phyloP scores from a whole-genome alignment of 768 basidiomycete species.

The Tylopilus vinaceipallidus region DNA sequence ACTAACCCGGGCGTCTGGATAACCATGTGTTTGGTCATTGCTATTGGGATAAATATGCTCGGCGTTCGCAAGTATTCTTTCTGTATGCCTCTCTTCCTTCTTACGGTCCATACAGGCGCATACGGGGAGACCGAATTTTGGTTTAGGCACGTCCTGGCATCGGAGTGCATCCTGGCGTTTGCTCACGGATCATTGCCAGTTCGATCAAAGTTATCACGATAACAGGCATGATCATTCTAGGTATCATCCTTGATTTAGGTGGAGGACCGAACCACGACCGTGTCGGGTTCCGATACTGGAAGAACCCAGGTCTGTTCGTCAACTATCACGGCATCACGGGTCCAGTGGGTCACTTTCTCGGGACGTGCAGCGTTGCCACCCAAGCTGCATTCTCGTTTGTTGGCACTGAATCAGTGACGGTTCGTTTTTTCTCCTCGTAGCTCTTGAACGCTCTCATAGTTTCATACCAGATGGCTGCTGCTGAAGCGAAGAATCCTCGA shows the following conservation, averaged over 20 bases:
- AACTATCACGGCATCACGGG: constrained; percentile 42
- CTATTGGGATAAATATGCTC: constrained; percentile 44
- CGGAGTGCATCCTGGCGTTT: background rate
- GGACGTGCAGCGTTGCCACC: constrained; percentile 49
- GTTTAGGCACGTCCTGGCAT: constrained; percentile 33
- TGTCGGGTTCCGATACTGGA: constrained; percentile 44
- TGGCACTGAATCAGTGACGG: constrained; percentile 53
- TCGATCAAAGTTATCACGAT: constrained; percentile 53
- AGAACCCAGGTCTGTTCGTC: constrained; percentile 53
- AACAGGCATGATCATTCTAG: constrained; percentile 39
- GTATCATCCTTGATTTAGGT: constrained; percentile 47
- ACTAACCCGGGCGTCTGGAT: constrained; percentile 52
- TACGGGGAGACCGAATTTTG: constrained; percentile 47
- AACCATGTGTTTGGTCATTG: constrained; percentile 48
- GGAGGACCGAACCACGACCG: constrained; percentile 53
- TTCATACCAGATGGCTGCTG: constrained; percentile 37
- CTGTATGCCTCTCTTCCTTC: background rate
- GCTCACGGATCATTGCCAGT: constrained; percentile 15
- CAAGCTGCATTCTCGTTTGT: constrained; percentile 61
- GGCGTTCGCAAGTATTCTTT: constrained; percentile 33
- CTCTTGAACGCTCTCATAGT: background rate
- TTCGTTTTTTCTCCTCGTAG: constrained; percentile 13
- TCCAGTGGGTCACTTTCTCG: constrained; percentile 49
- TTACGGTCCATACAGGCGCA: constrained; percentile 19
- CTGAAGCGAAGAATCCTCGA: constrained; percentile 51